phyloP scores from a whole-genome alignment of 305 asterid genomes.

The Fraxinus baroniana region DNA sequence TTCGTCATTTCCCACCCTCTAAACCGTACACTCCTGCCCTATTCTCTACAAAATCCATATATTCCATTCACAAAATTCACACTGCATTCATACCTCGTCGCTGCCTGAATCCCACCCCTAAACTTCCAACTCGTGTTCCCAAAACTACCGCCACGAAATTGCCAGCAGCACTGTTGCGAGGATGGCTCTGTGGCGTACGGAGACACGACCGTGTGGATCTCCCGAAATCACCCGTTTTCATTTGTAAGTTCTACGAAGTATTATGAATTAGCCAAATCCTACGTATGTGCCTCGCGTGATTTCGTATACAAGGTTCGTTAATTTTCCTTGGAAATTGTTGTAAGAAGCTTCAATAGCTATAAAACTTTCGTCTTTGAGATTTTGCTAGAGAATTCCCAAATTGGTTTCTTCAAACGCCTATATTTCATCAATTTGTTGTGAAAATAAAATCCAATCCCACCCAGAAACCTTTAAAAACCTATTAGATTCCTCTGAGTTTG shows the following conservation, averaged over 20 bases:
- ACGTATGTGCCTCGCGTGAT: not conserved
- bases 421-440: conserved; percentile 61
- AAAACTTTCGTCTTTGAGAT: conserved; percentile 45
- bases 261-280: not conserved
- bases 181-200: too few species aligned
- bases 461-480: conserved; percentile 42
- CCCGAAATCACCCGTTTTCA: not conserved
- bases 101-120: too few species aligned
- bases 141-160: too few species aligned
- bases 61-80: too few species aligned
- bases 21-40: too few species aligned
- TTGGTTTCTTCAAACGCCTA: conserved; percentile 39
- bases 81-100: too few species aligned
- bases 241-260: not conserved
- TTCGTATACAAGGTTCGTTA: not conserved
- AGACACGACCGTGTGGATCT: not conserved
- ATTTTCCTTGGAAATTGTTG: not conserved
- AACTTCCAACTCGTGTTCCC: too few species aligned
- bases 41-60: too few species aligned
- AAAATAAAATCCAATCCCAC: conserved; percentile 32
- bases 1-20: too few species aligned
- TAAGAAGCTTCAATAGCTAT: conserved; percentile 50
- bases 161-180: too few species aligned
- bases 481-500: conserved; percentile 41
- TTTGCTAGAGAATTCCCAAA: conserved; percentile 40